Base-by-base conservation (phyloP, 768 basidiomycete species). In the Termitomyces sp. region DNA sequence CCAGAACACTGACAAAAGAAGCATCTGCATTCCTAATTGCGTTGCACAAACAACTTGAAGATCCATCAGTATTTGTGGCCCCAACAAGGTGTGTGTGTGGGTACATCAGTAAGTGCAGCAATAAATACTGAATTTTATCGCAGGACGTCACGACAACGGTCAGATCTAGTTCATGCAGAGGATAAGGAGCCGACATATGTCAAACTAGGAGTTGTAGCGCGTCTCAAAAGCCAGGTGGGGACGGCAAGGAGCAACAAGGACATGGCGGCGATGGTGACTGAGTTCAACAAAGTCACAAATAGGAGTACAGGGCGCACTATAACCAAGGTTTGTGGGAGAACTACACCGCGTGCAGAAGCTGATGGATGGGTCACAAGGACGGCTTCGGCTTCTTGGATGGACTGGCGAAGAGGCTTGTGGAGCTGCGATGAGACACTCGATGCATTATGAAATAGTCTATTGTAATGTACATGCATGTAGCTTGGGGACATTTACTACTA, bases 211-310 rank as follows among this genome's bases (percentile, higher is more conserved):
- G 80, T 86, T 56, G 80, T 89, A 38, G 83, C 83, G 43, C 75
- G 81, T 59, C 75, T 92, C 51, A 78, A 81, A 63, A 70, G 72
- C 51, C 86, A 87, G 46, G 86, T 90, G 49, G 73, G 62, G 14
- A 69, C 50, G 34, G 86, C 86, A 51, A 70, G 68, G 52, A 79
- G 74, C 60, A 90, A 86, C 66, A 79, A 76, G 70, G 77, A 77
- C 49, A 80, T 92, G 45, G 89, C 86, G 36, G 69, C 67, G 65
- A 82, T 91, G 80, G 83, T 92, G 7, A 78, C 81, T 8, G 88
- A 90, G 54, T 92, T 92, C 71, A 85, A 85, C 29, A 76, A 79
- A 53, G 83, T 88, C 57, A 90, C 87, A 37, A 85, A 89, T 70
- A 80, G 80, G 69, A 86, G 85, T 67, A 85, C 78, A 42, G 86